These are phyloP conservation scores for Chlamydomonas eustigma DNA, from an alignment of 139 green algal species.

Conservation along the genomic window DNA sequence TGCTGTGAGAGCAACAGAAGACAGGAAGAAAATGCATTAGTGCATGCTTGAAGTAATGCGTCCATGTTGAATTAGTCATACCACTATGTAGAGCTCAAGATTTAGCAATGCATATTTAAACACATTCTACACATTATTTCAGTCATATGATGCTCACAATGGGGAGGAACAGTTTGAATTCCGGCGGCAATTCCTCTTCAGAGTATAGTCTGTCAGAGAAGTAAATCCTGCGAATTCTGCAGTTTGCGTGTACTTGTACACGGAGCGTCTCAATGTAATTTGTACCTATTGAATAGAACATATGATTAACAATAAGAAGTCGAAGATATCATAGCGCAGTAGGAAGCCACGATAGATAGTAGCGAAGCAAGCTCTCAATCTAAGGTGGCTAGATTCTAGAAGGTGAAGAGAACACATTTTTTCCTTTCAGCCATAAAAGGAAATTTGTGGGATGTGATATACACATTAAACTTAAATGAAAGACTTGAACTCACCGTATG, in stretches of 20 bases:
- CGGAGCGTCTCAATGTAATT: slow-evolving; percentile 19
- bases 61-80: too few relatives aligned
- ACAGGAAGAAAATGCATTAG: too few relatives aligned
- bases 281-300: neutral
- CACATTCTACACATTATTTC: too few relatives aligned
- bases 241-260: slow-evolving; percentile 84
- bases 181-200: slow-evolving; percentile 94
- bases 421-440: neutral
- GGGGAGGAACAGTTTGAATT: slow-evolving; percentile 87
- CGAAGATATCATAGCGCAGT: neutral
- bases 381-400: neutral
- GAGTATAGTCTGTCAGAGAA: slow-evolving; percentile 91
- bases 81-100: too few relatives aligned
- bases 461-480: too few relatives aligned
- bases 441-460: too few relatives aligned
- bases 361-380: neutral
- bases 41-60: too few relatives aligned
- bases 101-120: too few relatives aligned
- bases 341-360: neutral
- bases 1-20: too few relatives aligned
- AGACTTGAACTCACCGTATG: slow-evolving; percentile 64
- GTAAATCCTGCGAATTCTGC: slow-evolving; percentile 88
- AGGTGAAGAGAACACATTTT: neutral
- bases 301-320: neutral
- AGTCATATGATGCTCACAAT: slow-evolving; percentile 23